A percentile compares a stretch with the other conserved stretches of the same genome.
These are phyloP conservation scores for Suillus subalutaceus DNA, from an alignment of 768 basidiomycete genomes.

Conservation along the genomic window DNA sequence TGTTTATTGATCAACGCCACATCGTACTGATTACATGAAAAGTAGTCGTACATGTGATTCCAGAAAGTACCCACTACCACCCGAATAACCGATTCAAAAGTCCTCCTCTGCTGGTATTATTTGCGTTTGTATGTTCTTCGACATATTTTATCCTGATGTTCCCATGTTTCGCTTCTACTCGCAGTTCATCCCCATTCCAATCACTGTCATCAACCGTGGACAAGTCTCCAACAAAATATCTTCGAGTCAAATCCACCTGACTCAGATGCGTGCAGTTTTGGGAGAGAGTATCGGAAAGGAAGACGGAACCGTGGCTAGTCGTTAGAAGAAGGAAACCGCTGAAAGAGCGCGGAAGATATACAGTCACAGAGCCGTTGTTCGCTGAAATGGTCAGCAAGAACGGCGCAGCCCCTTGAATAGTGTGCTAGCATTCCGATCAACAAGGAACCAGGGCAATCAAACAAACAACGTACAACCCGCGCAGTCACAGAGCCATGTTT, in stretches of 20 bases:
- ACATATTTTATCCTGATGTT: constrained; percentile 23
- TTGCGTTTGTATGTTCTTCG: constrained; percentile 16
- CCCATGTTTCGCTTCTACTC: constrained; percentile 21
- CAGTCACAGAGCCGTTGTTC: constrained; percentile 18
- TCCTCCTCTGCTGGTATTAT: constrained; percentile 12
- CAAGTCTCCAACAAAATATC: constrained; percentile 32
- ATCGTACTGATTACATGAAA: neutral
- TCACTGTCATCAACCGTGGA: constrained; percentile 14
- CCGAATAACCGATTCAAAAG: constrained; percentile 25
- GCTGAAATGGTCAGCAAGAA: constrained; percentile 19
- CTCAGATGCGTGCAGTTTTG: constrained; percentile 24
- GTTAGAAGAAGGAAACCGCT: constrained; percentile 22
- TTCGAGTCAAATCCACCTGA: constrained; percentile 18
- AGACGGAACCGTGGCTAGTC: constrained; percentile 21
- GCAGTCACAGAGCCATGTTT: constrained; percentile 19
- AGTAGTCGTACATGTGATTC: neutral
- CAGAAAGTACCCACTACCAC: neutral
- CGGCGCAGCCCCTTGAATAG: constrained; percentile 17
- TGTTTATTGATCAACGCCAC: neutral
- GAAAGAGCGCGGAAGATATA: constrained; percentile 26
- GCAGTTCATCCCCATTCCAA: constrained; percentile 28
- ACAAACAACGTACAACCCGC: constrained; percentile 21
- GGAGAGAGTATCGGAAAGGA: constrained; percentile 18
- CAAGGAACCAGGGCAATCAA: neutral
- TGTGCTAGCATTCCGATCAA: constrained; percentile 16